Conservation (phyloP, 805 yeast genomes). For the Cyberlindnera mycetangii region DNA sequence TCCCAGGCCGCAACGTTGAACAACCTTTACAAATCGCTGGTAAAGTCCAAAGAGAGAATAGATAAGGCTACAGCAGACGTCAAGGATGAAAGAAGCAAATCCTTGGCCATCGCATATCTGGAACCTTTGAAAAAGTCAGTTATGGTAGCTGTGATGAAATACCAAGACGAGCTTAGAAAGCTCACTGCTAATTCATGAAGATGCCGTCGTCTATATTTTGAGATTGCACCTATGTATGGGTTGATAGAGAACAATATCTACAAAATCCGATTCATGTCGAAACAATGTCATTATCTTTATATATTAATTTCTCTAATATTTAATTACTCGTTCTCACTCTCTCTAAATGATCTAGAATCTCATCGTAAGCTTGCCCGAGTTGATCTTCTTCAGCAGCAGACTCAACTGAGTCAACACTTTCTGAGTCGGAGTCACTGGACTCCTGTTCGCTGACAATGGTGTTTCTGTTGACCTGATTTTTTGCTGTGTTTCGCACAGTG, state of each 20-base stretch:
- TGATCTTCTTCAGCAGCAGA: slow-evolving; percentile 6
- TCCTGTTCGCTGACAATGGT: slow-evolving; percentile 8
- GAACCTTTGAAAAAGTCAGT: slow-evolving; percentile 45
- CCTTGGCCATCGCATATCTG: slow-evolving; percentile 33
- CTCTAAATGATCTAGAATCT: slow-evolving; percentile 38
- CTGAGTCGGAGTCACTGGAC: slow-evolving; percentile 10
- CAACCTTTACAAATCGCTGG: slow-evolving; percentile 45
- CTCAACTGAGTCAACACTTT: slow-evolving; percentile 5
- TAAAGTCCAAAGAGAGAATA: slow-evolving; percentile 46
- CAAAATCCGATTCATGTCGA: too few relatives aligned
- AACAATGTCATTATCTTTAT: too few relatives aligned
- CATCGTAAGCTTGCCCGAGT: slow-evolving; percentile 36
- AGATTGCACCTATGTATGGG: too few relatives aligned
- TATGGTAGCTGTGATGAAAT: slow-evolving; percentile 42
- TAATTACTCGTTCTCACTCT: slow-evolving; percentile 29
- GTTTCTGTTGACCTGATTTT: slow-evolving; percentile 13
- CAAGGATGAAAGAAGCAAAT: slow-evolving; percentile 29
- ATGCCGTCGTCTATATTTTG: too few relatives aligned
- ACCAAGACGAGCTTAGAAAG: slow-evolving; percentile 33
- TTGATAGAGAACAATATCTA: too few relatives aligned
- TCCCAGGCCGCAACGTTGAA: slow-evolving; percentile 42
- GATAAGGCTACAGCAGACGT: slow-evolving; percentile 33
- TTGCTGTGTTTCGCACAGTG: slow-evolving; percentile 19
- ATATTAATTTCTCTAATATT: background rate
- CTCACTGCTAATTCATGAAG: background rate